Evolutionary conservation across 352 stramenopile genomes (phyloP).

Genomic region (Phytophthora tubulina): DNA sequence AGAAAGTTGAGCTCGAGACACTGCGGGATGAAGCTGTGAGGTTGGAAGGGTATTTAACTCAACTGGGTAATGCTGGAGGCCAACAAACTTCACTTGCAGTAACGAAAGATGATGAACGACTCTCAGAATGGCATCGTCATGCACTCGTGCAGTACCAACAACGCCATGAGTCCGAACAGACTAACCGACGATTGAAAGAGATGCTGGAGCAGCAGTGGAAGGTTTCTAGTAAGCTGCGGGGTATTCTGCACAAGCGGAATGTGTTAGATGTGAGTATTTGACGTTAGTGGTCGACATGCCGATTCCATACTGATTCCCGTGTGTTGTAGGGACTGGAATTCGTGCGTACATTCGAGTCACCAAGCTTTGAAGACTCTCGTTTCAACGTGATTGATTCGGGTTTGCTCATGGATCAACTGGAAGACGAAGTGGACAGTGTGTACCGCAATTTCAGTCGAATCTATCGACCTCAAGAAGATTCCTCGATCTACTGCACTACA

Average conservation of each 20-base stretch:
- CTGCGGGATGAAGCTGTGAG: constrained; percentile 19
- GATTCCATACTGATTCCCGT: background rate
- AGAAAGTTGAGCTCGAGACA: constrained; percentile 24
- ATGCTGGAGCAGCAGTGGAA: constrained; percentile 9
- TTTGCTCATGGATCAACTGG: constrained; percentile 27
- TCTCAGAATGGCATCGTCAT: constrained; percentile 7
- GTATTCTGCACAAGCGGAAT: constrained; percentile 17
- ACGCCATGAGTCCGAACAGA: constrained; percentile 5
- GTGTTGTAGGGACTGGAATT: constrained; percentile 24
- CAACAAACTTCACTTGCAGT: background rate
- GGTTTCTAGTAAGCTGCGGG: background rate
- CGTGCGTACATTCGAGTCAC: constrained; percentile 13
- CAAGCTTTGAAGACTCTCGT: background rate
- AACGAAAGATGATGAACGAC: background rate
- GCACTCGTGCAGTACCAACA: constrained; percentile 21
- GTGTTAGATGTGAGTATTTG: constrained; percentile 17
- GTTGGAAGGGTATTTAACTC: constrained; percentile 10
- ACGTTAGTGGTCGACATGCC: background rate
- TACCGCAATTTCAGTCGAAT: constrained; percentile 25
- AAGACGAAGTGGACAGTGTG: constrained; percentile 14
- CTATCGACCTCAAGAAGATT: constrained; percentile 6
- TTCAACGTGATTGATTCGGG: background rate
- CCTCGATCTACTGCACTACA: background rate
- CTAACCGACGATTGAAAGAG: constrained; percentile 14
- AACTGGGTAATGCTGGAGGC: background rate